Conservation (phyloP, 2,329 filamentous ascomycete genomes). For the Aspergillus intermedius region DNA sequence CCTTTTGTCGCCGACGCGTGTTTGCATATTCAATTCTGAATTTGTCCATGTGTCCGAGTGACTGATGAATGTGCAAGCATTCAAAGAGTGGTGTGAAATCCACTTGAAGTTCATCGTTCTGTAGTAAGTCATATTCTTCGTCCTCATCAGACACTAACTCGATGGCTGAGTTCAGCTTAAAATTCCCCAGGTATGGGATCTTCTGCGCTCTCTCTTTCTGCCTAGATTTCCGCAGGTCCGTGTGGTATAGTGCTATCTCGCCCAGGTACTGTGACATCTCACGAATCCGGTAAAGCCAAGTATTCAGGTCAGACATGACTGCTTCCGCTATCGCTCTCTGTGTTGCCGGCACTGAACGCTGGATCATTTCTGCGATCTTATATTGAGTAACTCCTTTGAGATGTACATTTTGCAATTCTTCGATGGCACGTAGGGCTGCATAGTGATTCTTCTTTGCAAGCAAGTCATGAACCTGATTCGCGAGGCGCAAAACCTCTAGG, state of each 20-base stretch:
- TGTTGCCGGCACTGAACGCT: conserved; percentile 87
- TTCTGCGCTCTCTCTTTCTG: conserved; percentile 76
- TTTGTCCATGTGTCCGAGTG: conserved; percentile 82
- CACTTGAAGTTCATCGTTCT: conserved; percentile 91
- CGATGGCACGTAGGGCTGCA: conserved; percentile 82
- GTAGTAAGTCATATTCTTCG: conserved; percentile 89
- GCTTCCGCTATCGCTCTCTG: conserved; percentile 91
- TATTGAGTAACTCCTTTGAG: conserved; percentile 91
- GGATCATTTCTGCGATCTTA: conserved; percentile 90
- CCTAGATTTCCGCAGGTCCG: conserved; percentile 73
- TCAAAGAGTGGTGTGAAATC: conserved; percentile 94
- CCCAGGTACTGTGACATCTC: conserved; percentile 95
- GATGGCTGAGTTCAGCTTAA: conserved; percentile 91
- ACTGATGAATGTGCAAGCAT: conserved; percentile 92
- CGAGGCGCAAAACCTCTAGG: conserved; percentile 80
- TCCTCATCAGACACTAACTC: conserved; percentile 92
- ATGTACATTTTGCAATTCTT: conserved; percentile 94
- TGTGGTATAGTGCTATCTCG: conserved; percentile 95
- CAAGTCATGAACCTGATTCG: conserved; percentile 90
- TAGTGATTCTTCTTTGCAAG: conserved; percentile 93
- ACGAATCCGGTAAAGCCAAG: conserved; percentile 89
- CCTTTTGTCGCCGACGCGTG: conserved; percentile 84
- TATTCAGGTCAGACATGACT: conserved; percentile 94
- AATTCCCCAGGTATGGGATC: conserved; percentile 67
- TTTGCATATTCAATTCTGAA: conserved; percentile 89